Evolutionary conservation across 2,329 filamentous ascomycete genomes (phyloP).

Genomic region (Xylariomycetidae sp.): DNA sequence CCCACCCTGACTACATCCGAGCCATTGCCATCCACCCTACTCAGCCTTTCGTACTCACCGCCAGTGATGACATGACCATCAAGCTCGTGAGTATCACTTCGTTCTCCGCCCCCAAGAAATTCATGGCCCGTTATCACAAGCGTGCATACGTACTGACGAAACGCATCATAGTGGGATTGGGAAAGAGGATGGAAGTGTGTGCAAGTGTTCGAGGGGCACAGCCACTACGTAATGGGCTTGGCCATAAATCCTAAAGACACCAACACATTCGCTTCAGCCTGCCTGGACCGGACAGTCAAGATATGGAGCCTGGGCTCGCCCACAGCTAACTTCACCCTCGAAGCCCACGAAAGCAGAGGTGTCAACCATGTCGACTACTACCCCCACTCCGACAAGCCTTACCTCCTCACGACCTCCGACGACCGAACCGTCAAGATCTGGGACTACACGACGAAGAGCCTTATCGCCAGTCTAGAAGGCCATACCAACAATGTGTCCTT

Average conservation of each 20-base stretch:
- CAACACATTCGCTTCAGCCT: conserved; percentile 86
- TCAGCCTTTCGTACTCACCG: conserved; percentile 91
- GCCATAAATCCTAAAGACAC: conserved; percentile 98
- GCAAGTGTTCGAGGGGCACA: conserved; percentile 92
- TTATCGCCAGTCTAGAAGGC: conserved; percentile 93
- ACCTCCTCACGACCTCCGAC: conserved; percentile 93
- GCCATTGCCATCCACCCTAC: conserved; percentile 94
- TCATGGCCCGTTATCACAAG: not conserved
- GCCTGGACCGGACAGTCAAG: conserved; percentile 93
- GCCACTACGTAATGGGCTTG: conserved; percentile 93
- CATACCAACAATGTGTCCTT: conserved; percentile 98
- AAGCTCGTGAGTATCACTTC: conserved; percentile 57
- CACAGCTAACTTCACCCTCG: conserved; percentile 93
- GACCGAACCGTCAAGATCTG: conserved; percentile 96
- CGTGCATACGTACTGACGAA: conserved; percentile 6
- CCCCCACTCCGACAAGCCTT: conserved; percentile 68
- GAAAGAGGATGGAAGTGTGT: conserved; percentile 98
- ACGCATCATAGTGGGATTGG: conserved; percentile 72
- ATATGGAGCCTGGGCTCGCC: conserved; percentile 94
- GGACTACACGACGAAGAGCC: conserved; percentile 97
- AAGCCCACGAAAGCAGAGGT: conserved; percentile 94
- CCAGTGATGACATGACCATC: conserved; percentile 97
- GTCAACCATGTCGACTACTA: conserved; percentile 97
- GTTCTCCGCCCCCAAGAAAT: not conserved
- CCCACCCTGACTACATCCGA: conserved; percentile 96